These are phyloP conservation scores for Thalassiosira profunda DNA, from an alignment of 108 stramenopile species.

Conservation along the genomic window DNA sequence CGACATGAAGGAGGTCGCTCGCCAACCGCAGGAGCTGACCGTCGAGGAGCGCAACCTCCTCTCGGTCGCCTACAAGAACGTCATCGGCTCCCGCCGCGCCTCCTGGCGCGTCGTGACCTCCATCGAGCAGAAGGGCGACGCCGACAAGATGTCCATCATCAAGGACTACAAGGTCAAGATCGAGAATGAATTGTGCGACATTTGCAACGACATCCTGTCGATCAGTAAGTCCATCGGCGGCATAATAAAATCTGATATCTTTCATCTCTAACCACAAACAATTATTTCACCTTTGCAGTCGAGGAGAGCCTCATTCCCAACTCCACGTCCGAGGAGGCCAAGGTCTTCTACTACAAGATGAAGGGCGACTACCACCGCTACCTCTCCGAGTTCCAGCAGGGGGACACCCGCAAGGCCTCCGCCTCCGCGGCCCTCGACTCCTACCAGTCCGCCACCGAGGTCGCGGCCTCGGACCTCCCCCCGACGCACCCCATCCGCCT, in stretches of 20 bases:
- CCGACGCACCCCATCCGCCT: constrained; percentile 99
- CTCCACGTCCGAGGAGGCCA: constrained; percentile 97
- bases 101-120: constrained; percentile 99
- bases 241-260: no score
- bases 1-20: constrained; percentile 99
- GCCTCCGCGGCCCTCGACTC: constrained; percentile 97
- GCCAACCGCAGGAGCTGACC: constrained; percentile 97
- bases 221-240: no score
- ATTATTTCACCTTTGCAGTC: no score
- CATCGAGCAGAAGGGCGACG: constrained; percentile 99
- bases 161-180: constrained; percentile 98
- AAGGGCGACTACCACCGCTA: constrained; percentile 99
- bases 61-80: constrained; percentile 98
- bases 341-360: constrained; percentile 99
- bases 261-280: no score
- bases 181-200: constrained; percentile 93
- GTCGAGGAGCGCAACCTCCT: constrained; percentile 99
- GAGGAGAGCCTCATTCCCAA: constrained; percentile 98
- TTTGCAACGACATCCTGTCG: constrained; percentile 98
- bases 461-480: constrained; percentile 96
- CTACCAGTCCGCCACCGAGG: constrained; percentile 96
- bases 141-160: constrained; percentile 95
- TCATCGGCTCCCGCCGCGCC: constrained; percentile 99
- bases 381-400: constrained; percentile 95
- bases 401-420: constrained; percentile 89